Evolutionary conservation across 768 basidiomycete genomes (phyloP).

Genomic region (Amanita molliuscula): DNA sequence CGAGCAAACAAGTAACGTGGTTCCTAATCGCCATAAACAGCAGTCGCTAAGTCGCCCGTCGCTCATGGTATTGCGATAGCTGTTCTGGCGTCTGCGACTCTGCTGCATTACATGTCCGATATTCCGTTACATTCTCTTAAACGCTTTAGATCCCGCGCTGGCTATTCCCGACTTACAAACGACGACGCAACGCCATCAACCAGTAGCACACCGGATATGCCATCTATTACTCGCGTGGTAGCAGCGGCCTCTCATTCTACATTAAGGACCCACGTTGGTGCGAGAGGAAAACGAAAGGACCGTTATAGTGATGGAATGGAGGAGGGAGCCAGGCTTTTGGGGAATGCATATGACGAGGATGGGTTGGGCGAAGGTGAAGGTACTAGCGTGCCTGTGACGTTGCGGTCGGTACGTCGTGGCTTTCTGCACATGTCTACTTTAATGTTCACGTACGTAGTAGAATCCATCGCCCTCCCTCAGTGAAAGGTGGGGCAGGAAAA

Average conservation of each 20-base stretch:
- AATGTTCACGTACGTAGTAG: conserved; percentile 10
- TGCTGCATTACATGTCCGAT: conserved; percentile 43
- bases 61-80: neutral
- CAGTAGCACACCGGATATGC: conserved; percentile 10
- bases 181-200: conserved; percentile 12
- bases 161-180: conserved; percentile 34
- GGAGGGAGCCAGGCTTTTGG: conserved; percentile 46
- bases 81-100: neutral
- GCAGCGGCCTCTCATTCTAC: conserved; percentile 16
- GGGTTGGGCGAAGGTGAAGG: conserved; percentile 18
- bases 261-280: conserved; percentile 16
- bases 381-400: conserved; percentile 9
- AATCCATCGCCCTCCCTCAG: conserved; percentile 14
- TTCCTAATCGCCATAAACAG: too few species aligned
- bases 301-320: conserved; percentile 55
- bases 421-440: neutral
- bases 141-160: conserved; percentile 37
- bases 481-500: conserved; percentile 18
- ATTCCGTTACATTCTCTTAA: conserved; percentile 58
- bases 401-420: conserved; percentile 12
- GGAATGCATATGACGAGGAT: conserved; percentile 24
- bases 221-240: conserved; percentile 12
- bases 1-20: too few species aligned
- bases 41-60: too few species aligned
- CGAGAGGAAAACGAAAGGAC: conserved; percentile 33